Evolutionary conservation across 106 monocot genomes (phyloP).

Genomic region (Dactylorhiza incarnata): DNA sequence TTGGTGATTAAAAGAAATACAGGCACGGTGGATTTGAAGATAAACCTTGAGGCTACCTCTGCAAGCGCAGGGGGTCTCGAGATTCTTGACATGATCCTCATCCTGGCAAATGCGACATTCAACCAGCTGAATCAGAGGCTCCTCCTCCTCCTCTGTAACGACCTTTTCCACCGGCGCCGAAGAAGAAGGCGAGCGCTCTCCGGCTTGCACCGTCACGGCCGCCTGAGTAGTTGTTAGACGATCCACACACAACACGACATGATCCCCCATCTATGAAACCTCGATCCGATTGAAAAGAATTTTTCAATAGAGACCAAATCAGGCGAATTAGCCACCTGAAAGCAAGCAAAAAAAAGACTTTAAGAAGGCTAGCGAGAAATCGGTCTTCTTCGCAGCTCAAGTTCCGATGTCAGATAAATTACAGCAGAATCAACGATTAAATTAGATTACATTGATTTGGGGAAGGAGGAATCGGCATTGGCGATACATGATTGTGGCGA

Average conservation of each 20-base stretch:
- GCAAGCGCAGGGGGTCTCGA: conserved; percentile 87
- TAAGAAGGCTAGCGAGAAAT: neutral
- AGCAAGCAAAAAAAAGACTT: neutral
- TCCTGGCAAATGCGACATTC: conserved; percentile 99
- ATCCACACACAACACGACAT: conserved; percentile 26
- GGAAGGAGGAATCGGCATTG: no score
- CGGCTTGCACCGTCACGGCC: neutral
- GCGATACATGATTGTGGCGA: no score
- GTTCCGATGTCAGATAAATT: no score
- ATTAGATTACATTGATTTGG: no score
- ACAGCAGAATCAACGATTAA: no score
- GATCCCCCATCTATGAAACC: conserved; percentile 27
- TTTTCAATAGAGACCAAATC: neutral
- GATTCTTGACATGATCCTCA: conserved; percentile 74
- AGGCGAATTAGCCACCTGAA: neutral
- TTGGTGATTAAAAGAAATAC: neutral
- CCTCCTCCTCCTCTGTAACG: conserved; percentile 41
- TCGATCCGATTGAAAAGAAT: neutral
- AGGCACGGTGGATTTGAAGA: neutral
- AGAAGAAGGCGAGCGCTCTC: neutral
- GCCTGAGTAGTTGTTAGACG: conserved; percentile 1
- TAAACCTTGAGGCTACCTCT: conserved; percentile 89
- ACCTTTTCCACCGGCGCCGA: neutral
- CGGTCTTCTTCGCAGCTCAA: no score
- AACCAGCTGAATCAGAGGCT: conserved; percentile 56